A percentile compares a stretch with the other conserved stretches of the same genome.
Evolutionary conservation across 2,329 filamentous ascomycete species (phyloP).

Genomic region (Nannizziopsis barbatae): DNA sequence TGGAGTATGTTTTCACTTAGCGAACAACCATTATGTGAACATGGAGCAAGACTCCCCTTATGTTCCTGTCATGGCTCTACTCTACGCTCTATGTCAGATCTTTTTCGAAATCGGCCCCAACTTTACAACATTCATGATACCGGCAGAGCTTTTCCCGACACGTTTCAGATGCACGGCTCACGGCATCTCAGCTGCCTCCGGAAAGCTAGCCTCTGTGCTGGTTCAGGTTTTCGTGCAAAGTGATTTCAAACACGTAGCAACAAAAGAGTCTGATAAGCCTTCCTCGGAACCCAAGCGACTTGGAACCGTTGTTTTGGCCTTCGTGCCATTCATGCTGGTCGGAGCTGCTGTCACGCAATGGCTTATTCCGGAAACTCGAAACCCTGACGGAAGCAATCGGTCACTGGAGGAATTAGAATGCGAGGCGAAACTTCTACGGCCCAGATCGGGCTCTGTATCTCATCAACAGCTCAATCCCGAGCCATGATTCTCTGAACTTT

Average conservation of each 20-base stretch:
- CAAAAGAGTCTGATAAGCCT: neutral
- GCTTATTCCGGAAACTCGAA: neutral
- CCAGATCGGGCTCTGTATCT: neutral
- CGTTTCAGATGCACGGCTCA: neutral
- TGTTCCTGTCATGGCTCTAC: slow-evolving; percentile 3
- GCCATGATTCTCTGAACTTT: no score
- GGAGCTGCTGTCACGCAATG: neutral
- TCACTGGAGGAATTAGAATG: neutral
- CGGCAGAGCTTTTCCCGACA: neutral
- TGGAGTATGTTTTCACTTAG: slow-evolving; percentile 2
- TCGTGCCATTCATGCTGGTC: neutral
- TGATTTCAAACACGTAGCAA: neutral
- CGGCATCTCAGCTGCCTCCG: neutral
- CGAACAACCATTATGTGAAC: neutral
- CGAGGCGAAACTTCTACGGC: neutral
- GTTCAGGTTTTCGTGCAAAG: neutral
- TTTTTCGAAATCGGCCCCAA: neutral
- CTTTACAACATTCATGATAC: neutral
- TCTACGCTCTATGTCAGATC: neutral
- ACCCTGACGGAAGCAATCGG: neutral
- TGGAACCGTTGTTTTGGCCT: neutral
- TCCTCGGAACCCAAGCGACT: neutral
- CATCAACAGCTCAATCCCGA: no score
- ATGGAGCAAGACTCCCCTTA: neutral
- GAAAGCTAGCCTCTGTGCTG: neutral